Percentiles rank a stretch among this genome's conserved stretches.
phyloP scores from a whole-genome alignment of 2,329 filamentous ascomycete genomes.

The Scopulariopsis brevicaulis region DNA sequence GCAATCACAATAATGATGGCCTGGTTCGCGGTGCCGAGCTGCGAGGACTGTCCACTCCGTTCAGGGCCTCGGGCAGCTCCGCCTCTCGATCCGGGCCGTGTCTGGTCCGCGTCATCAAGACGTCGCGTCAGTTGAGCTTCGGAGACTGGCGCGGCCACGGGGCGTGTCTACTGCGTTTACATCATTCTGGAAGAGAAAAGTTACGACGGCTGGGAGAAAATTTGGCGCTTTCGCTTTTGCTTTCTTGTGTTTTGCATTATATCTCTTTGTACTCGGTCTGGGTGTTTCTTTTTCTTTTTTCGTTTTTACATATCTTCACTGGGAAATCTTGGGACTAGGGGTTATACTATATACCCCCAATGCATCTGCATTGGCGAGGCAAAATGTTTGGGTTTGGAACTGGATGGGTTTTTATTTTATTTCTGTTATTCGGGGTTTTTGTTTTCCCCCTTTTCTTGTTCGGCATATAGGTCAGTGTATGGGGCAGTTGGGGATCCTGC shows the following conservation, averaged over 20 bases:
- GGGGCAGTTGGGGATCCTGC: background rate
- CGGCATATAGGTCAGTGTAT: background rate
- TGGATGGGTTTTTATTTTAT: background rate
- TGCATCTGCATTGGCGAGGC: background rate
- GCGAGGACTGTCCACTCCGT: background rate
- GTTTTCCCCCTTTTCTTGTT: background rate
- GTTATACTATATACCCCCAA: background rate
- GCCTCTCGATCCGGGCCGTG: background rate
- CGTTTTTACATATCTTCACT: background rate
- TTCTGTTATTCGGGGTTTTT: background rate
- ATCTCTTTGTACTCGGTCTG: slow-evolving; percentile 1
- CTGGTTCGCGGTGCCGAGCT: background rate
- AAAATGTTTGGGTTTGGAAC: background rate
- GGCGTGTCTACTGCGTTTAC: background rate
- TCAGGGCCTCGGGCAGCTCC: background rate
- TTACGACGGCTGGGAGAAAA: background rate
- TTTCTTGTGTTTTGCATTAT: background rate
- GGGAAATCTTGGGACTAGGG: background rate
- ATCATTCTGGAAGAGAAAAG: background rate
- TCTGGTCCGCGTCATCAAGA: background rate
- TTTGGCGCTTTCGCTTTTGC: background rate
- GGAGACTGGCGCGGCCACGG: background rate
- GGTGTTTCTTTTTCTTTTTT: slow-evolving; percentile 3
- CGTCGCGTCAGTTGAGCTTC: background rate
- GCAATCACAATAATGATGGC: background rate